phyloP scores from a whole-genome alignment of 768 basidiomycete species.

The Baorangia bicolor region DNA sequence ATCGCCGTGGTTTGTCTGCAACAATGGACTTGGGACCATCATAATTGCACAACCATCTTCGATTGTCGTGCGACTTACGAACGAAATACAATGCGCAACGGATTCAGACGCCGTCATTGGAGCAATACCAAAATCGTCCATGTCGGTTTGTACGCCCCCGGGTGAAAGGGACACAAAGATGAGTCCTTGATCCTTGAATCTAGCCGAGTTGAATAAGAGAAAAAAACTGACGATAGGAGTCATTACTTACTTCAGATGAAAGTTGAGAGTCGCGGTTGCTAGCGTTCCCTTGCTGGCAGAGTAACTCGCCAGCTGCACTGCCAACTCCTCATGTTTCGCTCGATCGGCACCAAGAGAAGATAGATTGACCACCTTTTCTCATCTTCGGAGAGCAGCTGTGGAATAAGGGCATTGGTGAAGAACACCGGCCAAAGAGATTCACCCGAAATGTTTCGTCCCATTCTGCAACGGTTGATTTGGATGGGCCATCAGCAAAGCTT shows the following conservation, averaged over 20 bases:
- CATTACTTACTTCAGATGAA: constrained; percentile 2
- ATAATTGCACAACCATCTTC: constrained; percentile 6
- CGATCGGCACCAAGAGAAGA: constrained; percentile 9
- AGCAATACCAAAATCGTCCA: constrained; percentile 7
- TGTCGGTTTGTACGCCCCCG: constrained; percentile 4
- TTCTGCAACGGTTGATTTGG: constrained; percentile 5
- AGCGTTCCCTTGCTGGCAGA: constrained; percentile 7
- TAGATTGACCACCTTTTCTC: constrained; percentile 1
- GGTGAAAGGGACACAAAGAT: constrained; percentile 6
- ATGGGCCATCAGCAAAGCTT: constrained; percentile 3
- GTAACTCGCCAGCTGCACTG: constrained; percentile 4
- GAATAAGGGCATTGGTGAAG: constrained; percentile 6
- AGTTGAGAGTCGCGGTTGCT: constrained; percentile 4
- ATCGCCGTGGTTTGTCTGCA: not conserved
- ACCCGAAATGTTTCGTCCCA: constrained; percentile 7
- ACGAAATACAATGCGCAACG: constrained; percentile 1
- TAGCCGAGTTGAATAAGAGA: not conserved
- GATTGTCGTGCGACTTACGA: constrained; percentile 1
- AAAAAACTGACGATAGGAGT: not conserved
- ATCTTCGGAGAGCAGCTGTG: not conserved
- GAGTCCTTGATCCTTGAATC: constrained; percentile 1
- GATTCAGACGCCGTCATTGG: constrained; percentile 4
- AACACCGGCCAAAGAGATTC: constrained; percentile 8
- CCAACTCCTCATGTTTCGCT: not conserved
- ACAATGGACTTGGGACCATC: constrained; percentile 3